Base-by-base conservation (phyloP, 176 grass and related monocot species). In the Oryza officinalis region DNA sequence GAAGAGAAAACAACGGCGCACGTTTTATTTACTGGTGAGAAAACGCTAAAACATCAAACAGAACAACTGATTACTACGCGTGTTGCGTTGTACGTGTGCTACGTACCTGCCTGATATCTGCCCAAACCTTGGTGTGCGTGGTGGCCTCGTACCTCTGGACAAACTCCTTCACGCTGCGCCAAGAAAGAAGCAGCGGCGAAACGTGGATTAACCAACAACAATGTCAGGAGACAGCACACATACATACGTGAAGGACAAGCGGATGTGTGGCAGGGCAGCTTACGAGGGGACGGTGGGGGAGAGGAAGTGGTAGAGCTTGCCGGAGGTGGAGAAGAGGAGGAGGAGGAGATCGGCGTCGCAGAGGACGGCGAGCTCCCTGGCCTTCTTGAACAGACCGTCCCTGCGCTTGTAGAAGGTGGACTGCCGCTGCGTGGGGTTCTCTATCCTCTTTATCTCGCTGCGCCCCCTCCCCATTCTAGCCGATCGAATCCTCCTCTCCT, bases 371-470 rank as follows among this genome's bases (percentile, higher is more conserved):
- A 99, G 93, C 91, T 96, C 97, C 84, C 90, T 67, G 30, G 97
- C 97, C 87, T 99, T 99, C 91, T 99, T 99, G 87, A 99, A 99
- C 33, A 99, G 80, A 4, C 97, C 97, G 84, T 99, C 97, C 71
- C 97, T 76, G 87, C 97, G 94, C 91, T 99, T 99, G 90, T 99
- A 99, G 93, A 99, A 99, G 78, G 93, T 99, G 64, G 96, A 99
- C 85, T 99, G 96, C 74, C 96, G 90, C 87, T 96, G 96, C 54
- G 87, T 91, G 13, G 91, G 80, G 83, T 99, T 99, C 77, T 99
- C 96, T 81, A 96, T 99, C 87, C 91, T 91, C 91, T 94, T 99
- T 94, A 99, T 96, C 93, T 99, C 96, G 67, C 91, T 94, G 74
- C 93, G 92, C 72, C 96, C 93, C 43, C 93, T 81, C 86, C 93